These are phyloP conservation scores for Aspergillus sclerotiicarbonarius DNA, from an alignment of 495 filamentous ascomycete genomes.

Conservation along the genomic window DNA sequence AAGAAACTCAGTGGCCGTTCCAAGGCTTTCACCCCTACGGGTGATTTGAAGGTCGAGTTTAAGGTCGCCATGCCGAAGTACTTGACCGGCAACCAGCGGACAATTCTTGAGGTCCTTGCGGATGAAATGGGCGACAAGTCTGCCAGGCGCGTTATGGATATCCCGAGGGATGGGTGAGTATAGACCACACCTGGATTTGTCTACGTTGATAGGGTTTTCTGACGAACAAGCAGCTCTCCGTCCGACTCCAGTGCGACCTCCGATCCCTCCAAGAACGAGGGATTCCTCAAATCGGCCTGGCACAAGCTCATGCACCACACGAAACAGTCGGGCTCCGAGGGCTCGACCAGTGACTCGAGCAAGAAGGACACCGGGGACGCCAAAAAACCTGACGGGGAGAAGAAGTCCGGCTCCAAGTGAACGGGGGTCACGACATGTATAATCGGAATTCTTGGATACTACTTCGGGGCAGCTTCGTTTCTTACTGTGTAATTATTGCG, in stretches of 20 bases:
- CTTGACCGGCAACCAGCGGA: slow-evolving; percentile 82
- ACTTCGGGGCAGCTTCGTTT: slow-evolving; percentile 19
- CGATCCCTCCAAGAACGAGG: slow-evolving; percentile 63
- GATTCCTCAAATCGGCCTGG: slow-evolving; percentile 87
- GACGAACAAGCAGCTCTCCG: slow-evolving; percentile 6
- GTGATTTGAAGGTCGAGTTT: slow-evolving; percentile 91
- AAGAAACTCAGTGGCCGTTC: slow-evolving; percentile 62
- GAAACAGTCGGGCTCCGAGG: slow-evolving; percentile 43
- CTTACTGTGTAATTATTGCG: slow-evolving; percentile 36
- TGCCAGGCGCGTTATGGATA: slow-evolving; percentile 87
- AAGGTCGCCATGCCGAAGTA: slow-evolving; percentile 94
- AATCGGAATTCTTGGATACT: slow-evolving; percentile 12
- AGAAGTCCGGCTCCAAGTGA: slow-evolving; percentile 59
- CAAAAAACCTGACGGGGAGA: slow-evolving; percentile 34
- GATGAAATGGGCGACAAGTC: slow-evolving; percentile 91
- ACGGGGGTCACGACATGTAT: slow-evolving; percentile 20
- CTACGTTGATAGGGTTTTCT: neutral
- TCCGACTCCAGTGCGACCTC: slow-evolving; percentile 8
- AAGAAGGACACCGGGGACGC: slow-evolving; percentile 40
- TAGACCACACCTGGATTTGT: neutral
- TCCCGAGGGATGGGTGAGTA: slow-evolving; percentile 50
- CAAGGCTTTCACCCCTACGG: slow-evolving; percentile 52
- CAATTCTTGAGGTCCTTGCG: slow-evolving; percentile 88
- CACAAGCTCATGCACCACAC: slow-evolving; percentile 79
- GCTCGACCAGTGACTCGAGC: slow-evolving; percentile 29